Conservation (phyloP, 441 rosid genomes). For the Gossypium davidsonii region DNA sequence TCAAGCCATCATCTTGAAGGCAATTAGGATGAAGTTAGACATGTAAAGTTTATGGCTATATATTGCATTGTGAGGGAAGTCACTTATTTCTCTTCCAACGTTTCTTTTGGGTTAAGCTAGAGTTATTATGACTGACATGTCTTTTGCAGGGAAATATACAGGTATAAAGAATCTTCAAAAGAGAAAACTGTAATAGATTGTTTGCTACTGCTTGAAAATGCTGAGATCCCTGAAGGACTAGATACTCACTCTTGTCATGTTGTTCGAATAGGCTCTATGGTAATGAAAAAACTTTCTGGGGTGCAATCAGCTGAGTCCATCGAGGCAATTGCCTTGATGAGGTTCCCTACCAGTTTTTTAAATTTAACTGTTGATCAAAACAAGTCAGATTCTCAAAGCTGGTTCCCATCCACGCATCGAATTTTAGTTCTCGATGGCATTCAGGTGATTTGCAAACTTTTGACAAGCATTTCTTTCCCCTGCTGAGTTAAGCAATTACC, state of each 20-base stretch:
- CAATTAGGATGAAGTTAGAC: not conserved
- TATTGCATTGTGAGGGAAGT: not conserved
- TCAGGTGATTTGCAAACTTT: slow-evolving; percentile 42
- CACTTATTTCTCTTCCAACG: not conserved
- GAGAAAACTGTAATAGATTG: slow-evolving; percentile 43
- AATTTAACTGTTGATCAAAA: slow-evolving; percentile 26
- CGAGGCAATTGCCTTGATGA: slow-evolving; percentile 79
- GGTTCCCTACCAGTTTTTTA: slow-evolving; percentile 53
- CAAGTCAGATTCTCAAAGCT: slow-evolving; percentile 31
- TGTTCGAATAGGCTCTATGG: slow-evolving; percentile 50
- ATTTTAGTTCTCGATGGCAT: slow-evolving; percentile 81
- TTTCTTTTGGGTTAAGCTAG: not conserved
- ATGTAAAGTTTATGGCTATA: not conserved
- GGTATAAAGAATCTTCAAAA: slow-evolving; percentile 37
- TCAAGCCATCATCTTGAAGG: not conserved
- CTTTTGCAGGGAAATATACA: slow-evolving; percentile 62
- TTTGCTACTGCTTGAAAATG: slow-evolving; percentile 55
- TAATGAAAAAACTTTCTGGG: slow-evolving; percentile 82
- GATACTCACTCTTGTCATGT: slow-evolving; percentile 26
- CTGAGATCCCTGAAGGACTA: slow-evolving; percentile 47
- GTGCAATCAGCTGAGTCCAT: slow-evolving; percentile 67
- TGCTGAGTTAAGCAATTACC: not conserved
- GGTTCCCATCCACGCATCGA: slow-evolving; percentile 60
- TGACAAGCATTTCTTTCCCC: not conserved
- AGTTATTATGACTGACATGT: not conserved